These are phyloP conservation scores for Zygoascus sp. DNA, from an alignment of 1,139 yeast genomes.

Conservation along the genomic window DNA sequence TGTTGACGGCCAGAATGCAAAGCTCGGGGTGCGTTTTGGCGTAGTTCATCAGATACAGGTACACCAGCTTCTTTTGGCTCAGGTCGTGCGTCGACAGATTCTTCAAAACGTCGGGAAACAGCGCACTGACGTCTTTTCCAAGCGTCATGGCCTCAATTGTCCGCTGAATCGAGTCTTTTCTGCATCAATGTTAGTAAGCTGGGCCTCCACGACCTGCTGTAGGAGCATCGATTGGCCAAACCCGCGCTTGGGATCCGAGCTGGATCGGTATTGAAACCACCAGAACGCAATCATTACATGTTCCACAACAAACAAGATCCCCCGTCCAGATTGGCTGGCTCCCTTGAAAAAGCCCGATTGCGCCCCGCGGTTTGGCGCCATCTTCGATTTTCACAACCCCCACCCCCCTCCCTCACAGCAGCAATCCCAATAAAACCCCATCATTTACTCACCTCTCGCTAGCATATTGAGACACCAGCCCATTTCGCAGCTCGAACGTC, in stretches of 20 bases:
- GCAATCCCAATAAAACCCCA: background rate
- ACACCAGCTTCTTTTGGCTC: conserved; percentile 94
- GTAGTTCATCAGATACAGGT: conserved; percentile 91
- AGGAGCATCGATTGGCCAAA: too few relatives aligned
- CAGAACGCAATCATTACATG: too few relatives aligned
- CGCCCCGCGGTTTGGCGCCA: too few relatives aligned
- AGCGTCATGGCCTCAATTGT: conserved; percentile 98
- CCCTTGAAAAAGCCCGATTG: too few relatives aligned
- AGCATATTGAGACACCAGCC: conserved; percentile 92
- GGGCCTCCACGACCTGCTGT: too few relatives aligned
- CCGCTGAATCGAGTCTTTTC: conserved; percentile 94
- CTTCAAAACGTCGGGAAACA: conserved; percentile 94
- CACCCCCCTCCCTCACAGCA: background rate
- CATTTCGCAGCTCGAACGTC: conserved; percentile 80
- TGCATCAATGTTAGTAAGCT: conserved; percentile 11
- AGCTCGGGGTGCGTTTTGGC: conserved; percentile 95
- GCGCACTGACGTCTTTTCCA: conserved; percentile 94
- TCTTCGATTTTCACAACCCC: background rate
- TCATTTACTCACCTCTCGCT: conserved; percentile 48
- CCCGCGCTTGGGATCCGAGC: too few relatives aligned
- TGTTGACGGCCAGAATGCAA: conserved; percentile 92
- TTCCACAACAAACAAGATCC: too few relatives aligned
- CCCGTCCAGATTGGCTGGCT: too few relatives aligned
- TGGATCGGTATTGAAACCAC: too few relatives aligned
- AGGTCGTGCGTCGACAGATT: conserved; percentile 96